phyloP scores from a whole-genome alignment of 2,329 filamentous ascomycete species.

The Pseudogymnoascus sp. region DNA sequence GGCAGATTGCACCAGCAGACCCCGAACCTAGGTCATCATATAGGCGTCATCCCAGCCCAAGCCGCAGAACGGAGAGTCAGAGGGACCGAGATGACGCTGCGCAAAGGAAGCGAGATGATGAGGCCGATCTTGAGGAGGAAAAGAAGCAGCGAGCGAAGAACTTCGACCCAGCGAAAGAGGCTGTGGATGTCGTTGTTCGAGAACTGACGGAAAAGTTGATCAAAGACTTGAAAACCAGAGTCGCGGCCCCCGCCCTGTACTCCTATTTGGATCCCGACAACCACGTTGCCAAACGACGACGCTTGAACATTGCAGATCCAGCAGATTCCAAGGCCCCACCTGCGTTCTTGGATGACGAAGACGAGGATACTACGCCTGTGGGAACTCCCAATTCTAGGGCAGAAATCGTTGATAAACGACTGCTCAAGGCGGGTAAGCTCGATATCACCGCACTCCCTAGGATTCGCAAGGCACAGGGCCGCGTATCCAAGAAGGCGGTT shows the following conservation, averaged over 20 bases:
- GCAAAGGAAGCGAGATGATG: slow-evolving; percentile 62
- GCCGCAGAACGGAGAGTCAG: slow-evolving; percentile 29
- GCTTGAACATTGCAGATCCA: slow-evolving; percentile 66
- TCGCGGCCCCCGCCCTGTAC: slow-evolving; percentile 73
- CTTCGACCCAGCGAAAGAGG: slow-evolving; percentile 82
- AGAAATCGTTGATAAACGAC: slow-evolving; percentile 51
- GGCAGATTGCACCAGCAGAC: background rate
- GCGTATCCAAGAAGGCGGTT: slow-evolving; percentile 48
- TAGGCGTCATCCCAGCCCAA: background rate
- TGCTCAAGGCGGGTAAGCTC: slow-evolving; percentile 39
- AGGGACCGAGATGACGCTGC: slow-evolving; percentile 57
- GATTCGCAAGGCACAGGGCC: slow-evolving; percentile 61
- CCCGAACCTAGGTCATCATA: background rate
- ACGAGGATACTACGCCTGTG: slow-evolving; percentile 49
- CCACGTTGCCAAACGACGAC: slow-evolving; percentile 70
- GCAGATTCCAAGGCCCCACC: slow-evolving; percentile 49
- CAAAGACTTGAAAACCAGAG: slow-evolving; percentile 77
- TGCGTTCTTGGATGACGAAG: slow-evolving; percentile 50
- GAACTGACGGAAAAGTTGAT: slow-evolving; percentile 84
- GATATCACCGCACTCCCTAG: slow-evolving; percentile 61
- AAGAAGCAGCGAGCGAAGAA: slow-evolving; percentile 80
- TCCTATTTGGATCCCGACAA: slow-evolving; percentile 75
- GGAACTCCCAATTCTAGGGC: slow-evolving; percentile 58
- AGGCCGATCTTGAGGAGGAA: slow-evolving; percentile 79
- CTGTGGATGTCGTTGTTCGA: slow-evolving; percentile 65